Evolutionary conservation across 371 early-diverging fungal genomes (phyloP).

Genomic region (Mortierella sp.): DNA sequence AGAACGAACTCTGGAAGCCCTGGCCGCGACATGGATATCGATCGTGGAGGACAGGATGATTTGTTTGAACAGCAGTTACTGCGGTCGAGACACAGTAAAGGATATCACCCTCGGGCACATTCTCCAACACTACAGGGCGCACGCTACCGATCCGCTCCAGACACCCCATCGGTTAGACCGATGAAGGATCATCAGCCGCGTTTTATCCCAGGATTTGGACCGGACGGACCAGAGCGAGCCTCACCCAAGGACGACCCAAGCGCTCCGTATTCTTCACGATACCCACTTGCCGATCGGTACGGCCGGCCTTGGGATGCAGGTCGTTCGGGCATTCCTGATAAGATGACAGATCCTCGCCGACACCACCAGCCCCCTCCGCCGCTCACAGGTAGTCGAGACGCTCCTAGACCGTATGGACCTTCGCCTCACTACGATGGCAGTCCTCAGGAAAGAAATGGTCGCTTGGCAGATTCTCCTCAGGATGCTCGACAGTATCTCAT

Average conservation of each 20-base stretch:
- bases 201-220: constrained; percentile 52
- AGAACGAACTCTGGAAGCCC: background rate
- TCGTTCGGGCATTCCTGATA: background rate
- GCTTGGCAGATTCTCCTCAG: background rate
- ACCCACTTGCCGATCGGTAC: constrained; percentile 19
- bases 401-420: background rate
- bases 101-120: constrained; percentile 10
- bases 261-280: constrained; percentile 3
- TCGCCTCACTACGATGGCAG: background rate
- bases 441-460: background rate
- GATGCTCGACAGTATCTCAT: background rate
- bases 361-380: background rate
- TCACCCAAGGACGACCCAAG: background rate
- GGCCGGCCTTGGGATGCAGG: constrained; percentile 18
- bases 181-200: constrained; percentile 38
- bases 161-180: background rate
- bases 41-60: constrained; percentile 19
- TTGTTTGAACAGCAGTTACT: background rate
- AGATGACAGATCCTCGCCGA: constrained; percentile 4
- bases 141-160: background rate
- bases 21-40: constrained; percentile 26
- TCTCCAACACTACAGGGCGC: constrained; percentile 6
- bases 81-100: background rate
- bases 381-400: background rate
- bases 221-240: constrained; percentile 24